phyloP scores from a whole-genome alignment of 768 basidiomycete species.

The Guyanaporus albipodus region DNA sequence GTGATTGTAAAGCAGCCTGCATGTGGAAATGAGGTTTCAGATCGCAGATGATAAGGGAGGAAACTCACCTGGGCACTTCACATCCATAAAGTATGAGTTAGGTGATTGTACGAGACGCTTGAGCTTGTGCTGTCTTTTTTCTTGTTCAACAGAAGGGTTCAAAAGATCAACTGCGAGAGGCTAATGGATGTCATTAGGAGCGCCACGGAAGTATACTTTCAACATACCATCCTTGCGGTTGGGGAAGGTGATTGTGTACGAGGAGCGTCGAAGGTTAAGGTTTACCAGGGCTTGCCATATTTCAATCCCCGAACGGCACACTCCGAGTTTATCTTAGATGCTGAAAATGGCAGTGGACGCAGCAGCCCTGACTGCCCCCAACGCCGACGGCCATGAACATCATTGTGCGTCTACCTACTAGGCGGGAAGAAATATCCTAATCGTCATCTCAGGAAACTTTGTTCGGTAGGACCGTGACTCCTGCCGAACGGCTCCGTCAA shows the following conservation, averaged over 20 bases:
- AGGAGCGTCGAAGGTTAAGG: constrained; percentile 21
- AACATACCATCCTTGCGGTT: constrained; percentile 20
- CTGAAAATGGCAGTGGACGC: constrained; percentile 1
- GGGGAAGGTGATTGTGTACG: constrained; percentile 25
- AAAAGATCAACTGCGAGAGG: constrained; percentile 97
- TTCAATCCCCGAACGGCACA: constrained; percentile 18
- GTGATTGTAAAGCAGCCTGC: constrained; percentile 91
- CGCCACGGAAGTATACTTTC: neutral
- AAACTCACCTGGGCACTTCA: constrained; percentile 90
- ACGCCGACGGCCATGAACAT: constrained; percentile 61
- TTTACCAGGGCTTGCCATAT: constrained; percentile 16
- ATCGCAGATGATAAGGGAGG: neutral
- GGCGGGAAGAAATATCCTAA: constrained; percentile 7
- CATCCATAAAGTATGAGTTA: constrained; percentile 99
- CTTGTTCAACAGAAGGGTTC: constrained; percentile 85
- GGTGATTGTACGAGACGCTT: constrained; percentile 98
- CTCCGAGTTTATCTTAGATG: constrained; percentile 9
- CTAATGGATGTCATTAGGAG: constrained; percentile 39
- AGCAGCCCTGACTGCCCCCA: constrained; percentile 12
- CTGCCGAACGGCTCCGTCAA: constrained; percentile 93
- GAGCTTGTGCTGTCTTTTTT: constrained; percentile 94
- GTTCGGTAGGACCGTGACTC: constrained; percentile 91
- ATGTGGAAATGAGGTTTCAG: neutral
- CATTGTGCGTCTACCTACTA: constrained; percentile 45
- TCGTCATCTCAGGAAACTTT: constrained; percentile 73